phyloP scores from a whole-genome alignment of 2,329 filamentous ascomycete genomes.

The Pseudonectria buxi region DNA sequence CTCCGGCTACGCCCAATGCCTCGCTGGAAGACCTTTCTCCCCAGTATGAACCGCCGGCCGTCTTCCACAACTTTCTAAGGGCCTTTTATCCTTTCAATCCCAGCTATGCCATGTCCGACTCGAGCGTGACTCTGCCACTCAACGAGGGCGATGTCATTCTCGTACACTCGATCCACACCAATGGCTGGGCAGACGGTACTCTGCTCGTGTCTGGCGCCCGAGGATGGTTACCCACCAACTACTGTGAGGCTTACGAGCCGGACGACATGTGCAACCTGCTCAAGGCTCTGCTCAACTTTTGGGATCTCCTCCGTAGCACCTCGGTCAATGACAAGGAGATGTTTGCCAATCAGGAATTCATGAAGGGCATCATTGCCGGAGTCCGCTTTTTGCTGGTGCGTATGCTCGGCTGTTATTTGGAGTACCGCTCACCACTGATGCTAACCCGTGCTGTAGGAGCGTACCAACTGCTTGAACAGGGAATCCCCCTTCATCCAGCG shows the following conservation, averaged over 20 bases:
- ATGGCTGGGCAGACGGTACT: conserved; percentile 97
- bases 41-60: conserved; percentile 44
- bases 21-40: conserved; percentile 52
- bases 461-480: conserved; percentile 77
- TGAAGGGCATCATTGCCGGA: conserved; percentile 88
- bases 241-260: conserved; percentile 91
- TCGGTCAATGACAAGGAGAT: conserved; percentile 68
- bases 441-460: conserved; percentile 53
- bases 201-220: conserved; percentile 76
- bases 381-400: conserved; percentile 83
- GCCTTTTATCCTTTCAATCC: conserved; percentile 92
- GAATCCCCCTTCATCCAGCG: conserved; percentile 69
- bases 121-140: conserved; percentile 81
- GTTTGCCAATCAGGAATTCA: conserved; percentile 87
- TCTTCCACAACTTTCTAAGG: conserved; percentile 91
- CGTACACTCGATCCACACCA: conserved; percentile 94
- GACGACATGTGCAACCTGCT: conserved; percentile 78
- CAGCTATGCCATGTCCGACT: conserved; percentile 66
- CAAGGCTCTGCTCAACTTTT: conserved; percentile 82
- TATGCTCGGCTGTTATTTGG: conserved; percentile 11
- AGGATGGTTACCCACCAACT: conserved; percentile 97
- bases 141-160: conserved; percentile 88
- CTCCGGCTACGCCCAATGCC: conserved; percentile 66
- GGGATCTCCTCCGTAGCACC: conserved; percentile 79
- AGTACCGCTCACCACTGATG: neutral